Base-by-base conservation (phyloP, 78 protist species). In the Mastigamoeba balamuthi region DNA sequence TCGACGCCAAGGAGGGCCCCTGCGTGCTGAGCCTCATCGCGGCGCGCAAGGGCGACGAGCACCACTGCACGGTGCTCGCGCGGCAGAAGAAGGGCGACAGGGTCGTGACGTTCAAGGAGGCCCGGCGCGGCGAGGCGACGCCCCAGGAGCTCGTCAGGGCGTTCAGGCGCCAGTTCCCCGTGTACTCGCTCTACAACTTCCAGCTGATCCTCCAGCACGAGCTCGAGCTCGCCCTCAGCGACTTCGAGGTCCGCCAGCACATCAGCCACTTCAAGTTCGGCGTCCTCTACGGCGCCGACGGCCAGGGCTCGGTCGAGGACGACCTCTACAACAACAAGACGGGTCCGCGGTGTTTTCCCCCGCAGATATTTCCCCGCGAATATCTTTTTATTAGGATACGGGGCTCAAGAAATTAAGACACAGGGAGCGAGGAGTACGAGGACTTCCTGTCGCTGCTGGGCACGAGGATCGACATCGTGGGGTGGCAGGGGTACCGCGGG, bases 401-500 rank as follows among this genome's bases (percentile, higher is more conserved):
- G 17, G 17, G 17, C 17, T 48, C 17, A 48, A 48, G 17, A 48
- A 17, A 17, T 48, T 17, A 48, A 48, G 58, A 48, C 17, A 17
- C 58, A 17, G 73, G 73, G 10, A 33, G 43, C 4, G 66, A 48
- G 0, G 79, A 27, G 0, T 84, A 73, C 53, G 65, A 69, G 41
- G 77, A 68, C 25, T 88, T 88, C 67, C 58, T 86, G 6, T 40
- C 35, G 35, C 25, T 68, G 10, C 30, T 88, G 25, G 93, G 90
- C 39, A 73, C 69, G 17, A 74, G 42, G 25, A 66, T 88, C 28
- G 48, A 9, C n/a, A 52, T 89, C 25, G 41, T 68, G 39, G 87
- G 77, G 53, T 89, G 87, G 87, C 42, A 25, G 25, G 35, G 40
- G 3, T 89, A 77, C 75, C 53, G 87, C 40, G 93, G 93, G 29